phyloP scores from a whole-genome alignment of 352 stramenopile species.

The Globisporangium barbulae region DNA sequence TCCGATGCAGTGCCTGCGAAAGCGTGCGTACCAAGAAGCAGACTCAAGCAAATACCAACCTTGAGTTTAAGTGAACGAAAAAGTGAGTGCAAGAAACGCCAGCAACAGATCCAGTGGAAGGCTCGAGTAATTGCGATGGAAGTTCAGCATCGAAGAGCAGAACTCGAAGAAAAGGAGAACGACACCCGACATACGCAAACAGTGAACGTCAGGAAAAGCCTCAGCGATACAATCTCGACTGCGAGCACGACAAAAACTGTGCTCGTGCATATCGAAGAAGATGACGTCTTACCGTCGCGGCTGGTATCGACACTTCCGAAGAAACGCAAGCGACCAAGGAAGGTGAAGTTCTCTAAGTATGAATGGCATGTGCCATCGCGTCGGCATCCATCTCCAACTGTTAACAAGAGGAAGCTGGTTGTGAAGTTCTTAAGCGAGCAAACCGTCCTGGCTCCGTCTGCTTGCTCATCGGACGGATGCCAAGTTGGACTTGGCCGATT shows the following conservation, averaged over 20 bases:
- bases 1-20: not conserved
- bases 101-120: slow-evolving; percentile 38
- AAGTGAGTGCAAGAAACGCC: slow-evolving; percentile 16
- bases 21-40: not conserved
- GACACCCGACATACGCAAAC: not conserved
- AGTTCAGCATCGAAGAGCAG: slow-evolving; percentile 34
- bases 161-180: not conserved
- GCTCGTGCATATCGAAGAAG: slow-evolving; percentile 32
- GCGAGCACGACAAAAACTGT: slow-evolving; percentile 15
- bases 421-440: slow-evolving; percentile 39
- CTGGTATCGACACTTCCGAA: slow-evolving; percentile 27
- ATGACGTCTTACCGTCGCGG: slow-evolving; percentile 32
- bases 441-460: slow-evolving; percentile 31
- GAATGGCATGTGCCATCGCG: slow-evolving; percentile 20
- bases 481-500: slow-evolving; percentile 36
- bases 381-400: slow-evolving; percentile 3
- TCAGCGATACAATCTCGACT: not conserved
- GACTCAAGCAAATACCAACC: slow-evolving; percentile 18
- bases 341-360: slow-evolving; percentile 21
- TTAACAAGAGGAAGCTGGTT: slow-evolving; percentile 24
- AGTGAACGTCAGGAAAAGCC: not conserved
- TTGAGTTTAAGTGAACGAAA: slow-evolving; percentile 28
- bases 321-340: slow-evolving; percentile 22
- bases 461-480: slow-evolving; percentile 20
- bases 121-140: slow-evolving; percentile 61